Conservation (phyloP, 2,329 filamentous ascomycete genomes). For the Ceratocystis destructans region DNA sequence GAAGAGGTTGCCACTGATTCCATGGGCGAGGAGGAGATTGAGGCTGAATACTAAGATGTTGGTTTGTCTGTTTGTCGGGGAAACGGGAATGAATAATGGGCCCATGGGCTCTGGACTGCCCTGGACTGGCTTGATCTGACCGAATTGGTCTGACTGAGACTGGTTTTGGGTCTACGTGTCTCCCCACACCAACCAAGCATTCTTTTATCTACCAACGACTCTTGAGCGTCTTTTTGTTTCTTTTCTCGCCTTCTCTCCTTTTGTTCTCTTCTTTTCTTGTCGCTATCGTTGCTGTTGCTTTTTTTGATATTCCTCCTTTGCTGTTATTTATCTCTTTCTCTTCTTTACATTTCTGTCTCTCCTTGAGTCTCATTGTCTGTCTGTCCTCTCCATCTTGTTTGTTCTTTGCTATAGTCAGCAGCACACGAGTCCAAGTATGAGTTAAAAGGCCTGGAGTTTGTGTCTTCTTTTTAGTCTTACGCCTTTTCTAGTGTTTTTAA, state of each 20-base stretch:
- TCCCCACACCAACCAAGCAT: background rate
- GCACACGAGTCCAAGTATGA: slow-evolving; percentile 1
- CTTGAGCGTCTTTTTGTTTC: background rate
- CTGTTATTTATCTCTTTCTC: background rate
- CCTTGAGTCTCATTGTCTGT: slow-evolving; percentile 2
- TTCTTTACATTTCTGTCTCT: background rate
- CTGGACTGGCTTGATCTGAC: background rate
- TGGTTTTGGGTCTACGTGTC: background rate
- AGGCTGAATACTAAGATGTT: slow-evolving; percentile 75
- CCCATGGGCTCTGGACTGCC: background rate
- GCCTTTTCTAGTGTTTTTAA: background rate
- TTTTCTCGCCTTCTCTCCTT: slow-evolving; percentile 1
- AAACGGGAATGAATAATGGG: slow-evolving; percentile 5
- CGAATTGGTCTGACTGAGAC: background rate
- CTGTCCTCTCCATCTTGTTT: background rate
- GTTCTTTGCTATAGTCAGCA: background rate
- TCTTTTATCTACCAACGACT: background rate
- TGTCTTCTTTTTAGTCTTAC: slow-evolving; percentile 9
- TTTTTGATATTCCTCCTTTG: background rate
- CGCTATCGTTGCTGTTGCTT: background rate
- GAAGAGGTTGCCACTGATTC: slow-evolving; percentile 97
- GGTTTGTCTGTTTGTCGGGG: background rate
- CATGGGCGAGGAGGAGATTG: slow-evolving; percentile 70
- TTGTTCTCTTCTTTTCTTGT: background rate
- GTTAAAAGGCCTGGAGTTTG: slow-evolving; percentile 17